Base-by-base conservation (phyloP, 1,284 basidiomycete species). In the Phellopilus nigrolimitatus region DNA sequence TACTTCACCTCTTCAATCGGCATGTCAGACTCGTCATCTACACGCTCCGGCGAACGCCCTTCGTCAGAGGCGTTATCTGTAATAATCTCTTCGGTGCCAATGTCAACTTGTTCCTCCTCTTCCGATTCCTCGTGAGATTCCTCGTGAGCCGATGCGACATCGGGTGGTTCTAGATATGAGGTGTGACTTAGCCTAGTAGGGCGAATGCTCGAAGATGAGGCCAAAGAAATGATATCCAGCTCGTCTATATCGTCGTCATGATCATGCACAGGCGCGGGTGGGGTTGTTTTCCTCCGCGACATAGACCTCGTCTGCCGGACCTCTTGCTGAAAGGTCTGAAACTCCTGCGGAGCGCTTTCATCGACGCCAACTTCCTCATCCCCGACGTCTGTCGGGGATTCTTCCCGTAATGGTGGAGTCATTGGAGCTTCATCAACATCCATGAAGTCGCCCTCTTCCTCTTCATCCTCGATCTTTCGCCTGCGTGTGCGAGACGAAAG, bases 401-500 rank as follows among this genome's bases (percentile, higher is more conserved):
- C 45, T 38, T 47, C 45, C 15, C 12, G 42, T 12, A 31, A 27
- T 30, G 12, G 21, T 13, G 45, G 37, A 10, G 34, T 2, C 13
- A 27, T 6, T 6, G 31, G 1, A 33, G n/a, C 31, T 7, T 33
- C 31, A n/a, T 33, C 31, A n/a, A 33, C n/a, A 6, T 33, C 31
- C 31, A 33, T 33, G 34, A 15, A 8, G n/a, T 33, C 25, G 24
- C 37, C 45, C 24, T 36, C 33, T 24, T 31, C 38, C 2, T 47
- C 27, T n/a, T 40, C 38, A 7, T 38, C 8, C 8, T 28, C 27
- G 40, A 8, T 24, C 25, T 36, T 37, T 12, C 13, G 39, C n/a
- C 34, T 22, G 22, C 19, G 62, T 49, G 66, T 68, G 33, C 56
- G 57, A 25, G 62, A 60, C 21, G 64, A 59, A 13, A 55, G 17